Conservation (phyloP, 164 flowering plant genomes). For the Platanus orientalis region DNA sequence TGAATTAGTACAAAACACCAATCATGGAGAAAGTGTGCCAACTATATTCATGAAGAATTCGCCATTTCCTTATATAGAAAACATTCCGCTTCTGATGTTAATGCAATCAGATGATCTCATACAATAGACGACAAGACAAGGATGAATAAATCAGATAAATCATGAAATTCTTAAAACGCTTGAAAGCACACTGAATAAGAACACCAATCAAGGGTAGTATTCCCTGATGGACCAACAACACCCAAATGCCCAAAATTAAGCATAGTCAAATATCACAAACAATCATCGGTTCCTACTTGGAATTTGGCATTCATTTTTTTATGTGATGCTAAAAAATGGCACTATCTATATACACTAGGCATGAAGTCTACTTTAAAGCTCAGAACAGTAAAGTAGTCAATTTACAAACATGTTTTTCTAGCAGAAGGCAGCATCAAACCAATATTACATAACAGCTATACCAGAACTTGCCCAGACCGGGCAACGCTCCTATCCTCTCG, state of each 20-base stretch:
- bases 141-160: background rate
- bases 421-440: background rate
- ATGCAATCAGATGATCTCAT: too few species aligned
- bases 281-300: too few species aligned
- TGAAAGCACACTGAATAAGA: background rate
- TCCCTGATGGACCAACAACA: background rate
- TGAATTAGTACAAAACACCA: too few species aligned
- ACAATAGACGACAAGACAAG: background rate
- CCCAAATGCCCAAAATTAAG: background rate
- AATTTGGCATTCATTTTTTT: background rate
- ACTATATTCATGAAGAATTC: too few species aligned
- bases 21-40: too few species aligned
- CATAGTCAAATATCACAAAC: background rate
- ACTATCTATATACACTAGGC: background rate
- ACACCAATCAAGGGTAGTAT: background rate
- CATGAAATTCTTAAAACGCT: background rate
- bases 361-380: background rate
- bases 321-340: background rate
- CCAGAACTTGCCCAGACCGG: background rate
- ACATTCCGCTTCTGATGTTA: too few species aligned
- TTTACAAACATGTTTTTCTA: background rate
- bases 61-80: too few species aligned
- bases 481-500: constrained; percentile 7
- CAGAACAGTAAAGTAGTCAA: background rate
- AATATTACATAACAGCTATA: background rate